Evolutionary conservation across 768 basidiomycete genomes (phyloP).

Genomic region (Scleroderma bovista): DNA sequence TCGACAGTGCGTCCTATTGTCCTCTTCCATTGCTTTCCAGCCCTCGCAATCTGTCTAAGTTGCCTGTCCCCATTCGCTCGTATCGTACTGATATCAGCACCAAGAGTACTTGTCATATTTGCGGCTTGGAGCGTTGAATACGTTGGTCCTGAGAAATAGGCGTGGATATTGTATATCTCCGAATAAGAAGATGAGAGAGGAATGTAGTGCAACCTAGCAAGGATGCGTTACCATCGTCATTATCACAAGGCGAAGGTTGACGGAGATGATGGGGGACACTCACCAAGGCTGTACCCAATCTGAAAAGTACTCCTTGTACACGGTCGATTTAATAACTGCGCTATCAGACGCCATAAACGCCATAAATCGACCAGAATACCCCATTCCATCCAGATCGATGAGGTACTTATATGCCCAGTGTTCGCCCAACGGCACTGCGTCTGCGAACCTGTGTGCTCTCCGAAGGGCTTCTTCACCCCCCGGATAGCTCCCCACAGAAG

Average conservation of each 20-base stretch:
- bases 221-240: not conserved
- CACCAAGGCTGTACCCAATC: constrained; percentile 93
- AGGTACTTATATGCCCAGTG: constrained; percentile 95
- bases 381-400: constrained; percentile 91
- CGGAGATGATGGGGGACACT: constrained; percentile 15
- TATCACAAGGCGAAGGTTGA: not conserved
- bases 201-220: constrained; percentile 84
- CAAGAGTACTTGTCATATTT: constrained; percentile 38
- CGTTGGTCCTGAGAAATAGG: constrained; percentile 88
- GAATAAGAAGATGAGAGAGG: constrained; percentile 81
- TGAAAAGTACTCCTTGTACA: constrained; percentile 86
- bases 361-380: constrained; percentile 88
- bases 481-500: constrained; percentile 70
- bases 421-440: constrained; percentile 73
- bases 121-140: constrained; percentile 47
- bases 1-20: constrained; percentile 78
- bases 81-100: constrained; percentile 25
- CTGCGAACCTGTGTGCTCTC: constrained; percentile 60
- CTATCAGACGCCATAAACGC: constrained; percentile 82
- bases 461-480: constrained; percentile 66
- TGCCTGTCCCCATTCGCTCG: constrained; percentile 54
- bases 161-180: constrained; percentile 91
- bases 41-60: constrained; percentile 76
- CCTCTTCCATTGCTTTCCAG: constrained; percentile 91
- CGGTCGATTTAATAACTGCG: constrained; percentile 83